These are phyloP conservation scores for Apiotrichum laibachii DNA, from an alignment of 1,284 basidiomycete genomes.

Conservation along the genomic window DNA sequence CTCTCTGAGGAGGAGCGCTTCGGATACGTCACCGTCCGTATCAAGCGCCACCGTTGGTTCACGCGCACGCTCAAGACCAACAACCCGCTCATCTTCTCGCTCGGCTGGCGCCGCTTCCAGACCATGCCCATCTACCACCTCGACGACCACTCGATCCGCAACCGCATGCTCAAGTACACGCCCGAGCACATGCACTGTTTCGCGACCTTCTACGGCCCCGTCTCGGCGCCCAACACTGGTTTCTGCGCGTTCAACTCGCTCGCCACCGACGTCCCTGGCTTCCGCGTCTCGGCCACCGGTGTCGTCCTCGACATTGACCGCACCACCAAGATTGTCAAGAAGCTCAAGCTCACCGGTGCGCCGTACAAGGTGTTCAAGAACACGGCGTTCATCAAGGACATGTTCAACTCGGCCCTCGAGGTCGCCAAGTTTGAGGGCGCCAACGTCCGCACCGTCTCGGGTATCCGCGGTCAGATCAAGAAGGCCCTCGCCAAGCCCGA, in stretches of 20 bases:
- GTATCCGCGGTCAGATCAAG: constrained; percentile 94
- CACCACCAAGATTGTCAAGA: constrained; percentile 94
- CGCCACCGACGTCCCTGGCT: constrained; percentile 63
- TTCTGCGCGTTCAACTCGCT: constrained; percentile 96
- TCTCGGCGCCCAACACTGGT: constrained; percentile 88
- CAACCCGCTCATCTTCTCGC: constrained; percentile 90
- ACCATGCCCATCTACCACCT: constrained; percentile 91
- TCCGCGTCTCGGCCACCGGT: constrained; percentile 89
- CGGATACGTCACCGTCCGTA: constrained; percentile 89
- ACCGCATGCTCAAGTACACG: constrained; percentile 99
- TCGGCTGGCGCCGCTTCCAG: constrained; percentile 97
- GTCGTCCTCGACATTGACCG: constrained; percentile 92
- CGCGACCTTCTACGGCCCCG: constrained; percentile 93
- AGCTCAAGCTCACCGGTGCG: constrained; percentile 90
- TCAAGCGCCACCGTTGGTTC: constrained; percentile 97
- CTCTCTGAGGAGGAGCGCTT: constrained; percentile 86
- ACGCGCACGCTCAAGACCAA: constrained; percentile 92
- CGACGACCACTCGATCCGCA: constrained; percentile 94
- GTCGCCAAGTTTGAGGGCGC: constrained; percentile 99
- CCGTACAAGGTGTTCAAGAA: constrained; percentile 99
- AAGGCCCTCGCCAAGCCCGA: constrained; percentile 91
- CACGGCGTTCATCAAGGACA: constrained; percentile 96
- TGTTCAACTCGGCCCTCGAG: constrained; percentile 90
- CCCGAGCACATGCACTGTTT: constrained; percentile 99
- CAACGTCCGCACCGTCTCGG: constrained; percentile 89